These are phyloP conservation scores for Pythium phragmitis DNA, from an alignment of 352 stramenopile species.

Conservation along the genomic window DNA sequence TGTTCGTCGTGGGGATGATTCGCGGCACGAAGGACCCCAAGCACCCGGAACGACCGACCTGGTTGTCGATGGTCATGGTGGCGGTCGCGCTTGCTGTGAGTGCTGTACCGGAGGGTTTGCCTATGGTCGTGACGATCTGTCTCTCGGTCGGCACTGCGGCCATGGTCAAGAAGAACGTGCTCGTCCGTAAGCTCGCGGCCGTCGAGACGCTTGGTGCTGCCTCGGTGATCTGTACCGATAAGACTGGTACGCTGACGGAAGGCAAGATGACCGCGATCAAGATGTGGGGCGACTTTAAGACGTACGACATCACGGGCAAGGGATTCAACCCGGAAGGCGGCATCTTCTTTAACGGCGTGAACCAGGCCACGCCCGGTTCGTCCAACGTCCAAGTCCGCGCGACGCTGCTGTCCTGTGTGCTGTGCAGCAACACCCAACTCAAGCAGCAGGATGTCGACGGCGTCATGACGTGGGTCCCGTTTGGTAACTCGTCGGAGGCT, in stretches of 20 bases:
- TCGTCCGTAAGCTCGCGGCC: conserved; percentile 85
- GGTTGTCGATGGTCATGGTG: conserved; percentile 95
- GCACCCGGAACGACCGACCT: conserved; percentile 73
- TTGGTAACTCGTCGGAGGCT: conserved; percentile 73
- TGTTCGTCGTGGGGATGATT: conserved; percentile 86
- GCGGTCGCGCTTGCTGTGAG: conserved; percentile 86
- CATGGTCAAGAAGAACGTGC: conserved; percentile 78
- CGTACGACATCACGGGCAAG: conserved; percentile 67
- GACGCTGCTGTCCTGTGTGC: conserved; percentile 55
- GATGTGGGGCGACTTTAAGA: conserved; percentile 68
- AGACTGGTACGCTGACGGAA: conserved; percentile 94
- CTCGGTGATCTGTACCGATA: conserved; percentile 93
- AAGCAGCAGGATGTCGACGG: conserved; percentile 58
- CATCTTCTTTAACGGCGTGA: conserved; percentile 48
- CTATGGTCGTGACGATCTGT: conserved; percentile 84
- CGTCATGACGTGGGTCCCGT: conserved; percentile 46
- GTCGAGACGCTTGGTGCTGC: conserved; percentile 87
- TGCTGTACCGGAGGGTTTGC: conserved; percentile 74
- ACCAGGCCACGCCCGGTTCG: conserved; percentile 33
- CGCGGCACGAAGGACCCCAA: conserved; percentile 49
- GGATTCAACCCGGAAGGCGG: conserved; percentile 57
- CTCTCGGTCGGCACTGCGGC: conserved; percentile 64
- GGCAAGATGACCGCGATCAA: conserved; percentile 84
- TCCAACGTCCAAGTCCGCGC: conserved; percentile 57
- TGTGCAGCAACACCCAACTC: conserved; percentile 78